Evolutionary conservation across 495 filamentous ascomycete genomes (phyloP), one percentile per base, ranked within the genome.

Genomic region (Xylaria acuta): DNA sequence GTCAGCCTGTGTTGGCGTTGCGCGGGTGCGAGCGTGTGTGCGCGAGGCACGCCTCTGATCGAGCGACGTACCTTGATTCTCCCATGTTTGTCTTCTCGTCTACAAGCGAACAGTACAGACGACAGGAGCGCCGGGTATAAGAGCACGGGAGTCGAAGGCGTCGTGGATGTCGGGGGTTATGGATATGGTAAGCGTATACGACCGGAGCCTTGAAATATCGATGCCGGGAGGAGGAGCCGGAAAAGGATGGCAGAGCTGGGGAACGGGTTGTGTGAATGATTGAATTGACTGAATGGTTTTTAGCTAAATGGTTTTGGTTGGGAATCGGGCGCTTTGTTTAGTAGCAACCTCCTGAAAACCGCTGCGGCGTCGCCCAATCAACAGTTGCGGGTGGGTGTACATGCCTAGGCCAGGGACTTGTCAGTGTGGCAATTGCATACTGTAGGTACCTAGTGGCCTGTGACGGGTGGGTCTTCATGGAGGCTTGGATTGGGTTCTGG

Each of bases 31-130:
- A 34, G 47, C 34, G 40, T n/a, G 20, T 38, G 41, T 3, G 36
- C 22, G 32, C 41, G 22, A 40, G 41, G 69, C 65, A 34, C n/a
- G 6, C 5, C 34, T 60, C 58, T 16, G 49, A 27, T 20, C 38
- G n/a, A 9, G 25, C 41, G n/a, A 34, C 69, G 45, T 56, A 73
- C 71, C 71, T 54, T 54, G 71, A 73, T 49, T 73, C 71, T 62
- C 64, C 71, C 71, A 73, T 73, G n/a, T 43, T 56, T 30, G 9
- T 60, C 45, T 30, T 41, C 25, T 54, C 51, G 51, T 54, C 11
- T 54, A 49, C 1, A 8, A 2, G 43, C 27, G 56, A 54, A 49
- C 45, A 18, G 45, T 49, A 14, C 1, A 4, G 5, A 54, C 11
- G 14, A 16, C 25, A 30, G 51, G 16, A 25, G 25, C 51, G 27